Percentiles rank a stretch among this genome's conserved stretches.
phyloP scores from a whole-genome alignment of 306 rosid species.

The Trichosanthes truncata region DNA sequence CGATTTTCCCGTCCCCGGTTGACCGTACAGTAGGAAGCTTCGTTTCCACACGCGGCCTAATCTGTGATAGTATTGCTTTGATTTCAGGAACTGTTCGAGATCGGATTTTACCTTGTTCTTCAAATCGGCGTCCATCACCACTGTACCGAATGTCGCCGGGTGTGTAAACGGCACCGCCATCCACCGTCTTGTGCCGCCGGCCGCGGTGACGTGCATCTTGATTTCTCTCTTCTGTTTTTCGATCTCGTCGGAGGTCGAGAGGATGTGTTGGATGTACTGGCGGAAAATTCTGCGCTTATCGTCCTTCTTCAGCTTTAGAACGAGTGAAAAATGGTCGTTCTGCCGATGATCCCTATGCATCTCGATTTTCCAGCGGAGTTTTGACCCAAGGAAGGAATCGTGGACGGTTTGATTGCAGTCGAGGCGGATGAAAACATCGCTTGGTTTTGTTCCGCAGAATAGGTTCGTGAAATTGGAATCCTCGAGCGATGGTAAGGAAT shows the following conservation, averaged over 20 bases:
- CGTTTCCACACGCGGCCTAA: conserved; percentile 95
- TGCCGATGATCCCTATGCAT: neutral
- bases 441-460: conserved; percentile 57
- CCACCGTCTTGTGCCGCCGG: conserved; percentile 37
- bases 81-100: conserved; percentile 65
- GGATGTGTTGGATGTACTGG: conserved; percentile 78
- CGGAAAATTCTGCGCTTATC: conserved; percentile 74
- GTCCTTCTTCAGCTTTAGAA: conserved; percentile 45
- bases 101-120: conserved; percentile 65
- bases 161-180: conserved; percentile 55
- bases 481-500: conserved; percentile 65
- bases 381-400: conserved; percentile 69
- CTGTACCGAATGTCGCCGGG: conserved; percentile 75
- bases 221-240: conserved; percentile 50
- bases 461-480: conserved; percentile 76
- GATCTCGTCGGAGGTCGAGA: conserved; percentile 52
- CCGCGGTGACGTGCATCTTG: conserved; percentile 36
- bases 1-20: conserved; percentile 74
- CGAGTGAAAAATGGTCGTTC: conserved; percentile 20
- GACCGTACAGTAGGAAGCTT: conserved; percentile 73
- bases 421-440: conserved; percentile 60
- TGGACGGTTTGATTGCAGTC: conserved; percentile 39
- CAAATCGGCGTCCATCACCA: conserved; percentile 60
- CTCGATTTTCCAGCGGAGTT: conserved; percentile 47
- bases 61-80: conserved; percentile 73